phyloP scores from a whole-genome alignment of 345 rosid species.

The Boechera divaricarpa region DNA sequence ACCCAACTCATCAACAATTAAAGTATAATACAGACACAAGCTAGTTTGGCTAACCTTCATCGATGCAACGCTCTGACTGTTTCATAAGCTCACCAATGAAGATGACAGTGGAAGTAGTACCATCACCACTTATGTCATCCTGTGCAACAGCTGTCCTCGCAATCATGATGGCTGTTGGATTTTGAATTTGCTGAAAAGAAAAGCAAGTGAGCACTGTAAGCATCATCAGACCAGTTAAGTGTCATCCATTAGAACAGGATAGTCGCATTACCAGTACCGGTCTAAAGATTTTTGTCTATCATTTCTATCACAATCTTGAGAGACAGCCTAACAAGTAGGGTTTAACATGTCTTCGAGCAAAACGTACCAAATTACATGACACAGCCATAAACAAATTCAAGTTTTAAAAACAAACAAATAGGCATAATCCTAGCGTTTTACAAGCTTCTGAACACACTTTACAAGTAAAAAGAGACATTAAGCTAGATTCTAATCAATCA shows the following conservation, averaged over 20 bases:
- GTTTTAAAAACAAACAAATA: not conserved
- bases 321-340: not conserved
- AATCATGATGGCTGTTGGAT: slow-evolving; percentile 97
- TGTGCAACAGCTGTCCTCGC: slow-evolving; percentile 99
- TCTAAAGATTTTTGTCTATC: not conserved
- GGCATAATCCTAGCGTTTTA: slow-evolving; percentile 8
- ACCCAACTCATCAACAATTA: not conserved
- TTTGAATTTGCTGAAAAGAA: slow-evolving; percentile 91
- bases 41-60: slow-evolving; percentile 63
- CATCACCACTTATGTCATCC: slow-evolving; percentile 96
- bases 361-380: not conserved
- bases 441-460: slow-evolving; percentile 10
- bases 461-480: slow-evolving; percentile 1
- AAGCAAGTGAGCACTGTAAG: slow-evolving; percentile 25
- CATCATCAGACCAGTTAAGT: slow-evolving; percentile 15
- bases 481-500: slow-evolving; percentile 9
- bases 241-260: slow-evolving; percentile 10
- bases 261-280: not conserved
- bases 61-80: slow-evolving; percentile 95
- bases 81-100: slow-evolving; percentile 99
- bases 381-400: not conserved
- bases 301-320: not conserved
- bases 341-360: not conserved
- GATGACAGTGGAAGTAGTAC: slow-evolving; percentile 93
- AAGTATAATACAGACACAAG: not conserved